Evolutionary conservation across 768 basidiomycete species (phyloP), one percentile per base, ranked within the genome.

Genomic region (Tulasnella sp.): DNA sequence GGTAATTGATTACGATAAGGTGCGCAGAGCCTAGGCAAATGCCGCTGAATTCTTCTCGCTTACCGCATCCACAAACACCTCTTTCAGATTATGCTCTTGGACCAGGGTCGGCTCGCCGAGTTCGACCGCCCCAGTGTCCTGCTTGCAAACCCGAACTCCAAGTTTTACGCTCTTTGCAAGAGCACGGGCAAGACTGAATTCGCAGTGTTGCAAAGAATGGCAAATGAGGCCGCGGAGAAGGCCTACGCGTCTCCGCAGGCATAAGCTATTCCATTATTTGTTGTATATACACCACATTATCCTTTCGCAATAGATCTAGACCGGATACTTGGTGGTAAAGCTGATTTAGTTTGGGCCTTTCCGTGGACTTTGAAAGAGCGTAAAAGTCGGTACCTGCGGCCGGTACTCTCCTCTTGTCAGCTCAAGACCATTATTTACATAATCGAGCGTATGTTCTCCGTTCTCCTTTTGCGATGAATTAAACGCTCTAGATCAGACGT

Each of bases 181-280:
- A 91, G 91, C 17, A 90, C 91, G 0, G 92, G 93, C 25, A 89
- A 86, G 79, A 86, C 87, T 42, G 91, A 93, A 81, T 92, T 93
- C 81, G 84, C 87, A 9, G 85, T 87, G 76, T 84, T 93, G 72
- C 91, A 88, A 80, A 89, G 86, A 81, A 85, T 93, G 87, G 91
- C 92, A 34, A 85, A 86, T 7, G 77, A 76, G 31, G 75, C 75
- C 7, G 75, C 37, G n/a, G 42, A 39, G 8, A 68, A 39, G 37
- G 69, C 69, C 29, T 1, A 15, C 40, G 15, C 22, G 31, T 11
- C 58, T 2, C 6, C 5, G 11, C 25, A 6, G 29, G 58, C 15
- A 64, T 64, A 64, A 31, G 0, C 8, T 17, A 6, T 34, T 7
- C 58, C 58, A 29, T 19, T 25, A 7, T 31, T 31, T 31, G 54